Evolutionary conservation across 2,329 filamentous ascomycete genomes (phyloP), one percentile per base, ranked within the genome.

Genomic region (Cladophialophora psammophila): DNA sequence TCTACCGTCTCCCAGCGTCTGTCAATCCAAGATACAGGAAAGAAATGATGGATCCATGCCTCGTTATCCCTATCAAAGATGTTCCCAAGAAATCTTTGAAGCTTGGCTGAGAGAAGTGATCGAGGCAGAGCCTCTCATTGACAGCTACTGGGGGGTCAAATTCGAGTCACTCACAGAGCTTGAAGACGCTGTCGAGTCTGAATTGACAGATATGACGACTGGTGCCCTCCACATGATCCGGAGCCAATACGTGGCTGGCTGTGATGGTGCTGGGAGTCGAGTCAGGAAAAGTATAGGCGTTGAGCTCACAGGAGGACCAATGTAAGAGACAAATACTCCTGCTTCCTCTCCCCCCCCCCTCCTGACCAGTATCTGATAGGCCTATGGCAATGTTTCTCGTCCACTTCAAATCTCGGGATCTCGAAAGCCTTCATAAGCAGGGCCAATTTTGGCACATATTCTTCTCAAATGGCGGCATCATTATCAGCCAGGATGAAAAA

Each of bases 401-500:
- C 1, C 76, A 78, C 58, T 77, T 78, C 65, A 74, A 72, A 60
- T 78, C 76, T 3, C 59, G 60, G n/a, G 72, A 77, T 45, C 69
- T 78, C 5, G 65, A 70, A 1, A 38, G 63, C 3, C 53, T 72
- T 5, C 74, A 71, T n/a, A 61, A 60, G 35, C 71, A 73, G 26
- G 74, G 75, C 8, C 72, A 71, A 15, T 77, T 75, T 56, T 78
- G 76, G 76, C 76, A 76, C 59, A 71, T 73, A 8, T 78, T 78
- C 63, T 70, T 72, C 52, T 64, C 65, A 1, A 57, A 61, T 15
- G 71, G 72, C 10, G 72, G 70, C 4, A 66, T 72, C 15, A 64
- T 78, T 15, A 75, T 78, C 53, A 67, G 72, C 26, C 75, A 78
- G 62, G 73, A 78, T 26, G 75, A 75, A 45, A 69, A 68, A 13